Base-by-base conservation (phyloP, 176 grass and related monocot genomes). In the Carex parvula region DNA sequence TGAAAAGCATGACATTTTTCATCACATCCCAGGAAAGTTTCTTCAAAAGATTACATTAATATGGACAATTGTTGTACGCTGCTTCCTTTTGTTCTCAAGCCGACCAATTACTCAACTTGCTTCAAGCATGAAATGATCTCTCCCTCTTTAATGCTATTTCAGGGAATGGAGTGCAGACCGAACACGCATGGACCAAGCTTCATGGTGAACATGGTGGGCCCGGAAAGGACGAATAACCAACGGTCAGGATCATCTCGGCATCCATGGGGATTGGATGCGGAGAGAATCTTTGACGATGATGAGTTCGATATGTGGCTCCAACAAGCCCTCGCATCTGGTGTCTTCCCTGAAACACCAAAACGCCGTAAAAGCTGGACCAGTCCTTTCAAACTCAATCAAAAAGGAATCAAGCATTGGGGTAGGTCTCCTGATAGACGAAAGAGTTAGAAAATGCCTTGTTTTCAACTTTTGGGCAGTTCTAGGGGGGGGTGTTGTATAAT, bases 181-280 rank as follows among this genome's bases (percentile, higher is more conserved):
- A 99, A 99, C 83, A 99, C 97, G 72, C 97, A 99, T 32, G 87
- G 93, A 17, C 97, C 97, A 75, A 96, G 88, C 64, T 99, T 99
- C 84, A 93, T 92, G 90, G 97, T 99, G 67, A 99, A 96, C 88
- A 96, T 99, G 97, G 90, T 99, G 71, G 91, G 90, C 6, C 62
- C 91, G 21, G 93, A 99, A 35, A 92, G 85, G 90, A 88, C 88
- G 78, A 67, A 52, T 29, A 83, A 50, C 18, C 88, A 94, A 39
- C 87, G 90, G 72, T 94, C 91, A 1, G 83, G 86, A 29, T 84
- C 88, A 66, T 96, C 93, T 64, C 90, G 92, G 50, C 91, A 94
- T 76, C 91, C 93, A n/a, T 99, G 92, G 85, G 94, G 88, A 69
- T 81, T 99, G 59, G 93, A 96, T 17, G 97, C 97, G 0, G 93